These are phyloP conservation scores for Flaveria bidentis DNA, from an alignment of 129 eudicot genomes.

Conservation along the genomic window DNA sequence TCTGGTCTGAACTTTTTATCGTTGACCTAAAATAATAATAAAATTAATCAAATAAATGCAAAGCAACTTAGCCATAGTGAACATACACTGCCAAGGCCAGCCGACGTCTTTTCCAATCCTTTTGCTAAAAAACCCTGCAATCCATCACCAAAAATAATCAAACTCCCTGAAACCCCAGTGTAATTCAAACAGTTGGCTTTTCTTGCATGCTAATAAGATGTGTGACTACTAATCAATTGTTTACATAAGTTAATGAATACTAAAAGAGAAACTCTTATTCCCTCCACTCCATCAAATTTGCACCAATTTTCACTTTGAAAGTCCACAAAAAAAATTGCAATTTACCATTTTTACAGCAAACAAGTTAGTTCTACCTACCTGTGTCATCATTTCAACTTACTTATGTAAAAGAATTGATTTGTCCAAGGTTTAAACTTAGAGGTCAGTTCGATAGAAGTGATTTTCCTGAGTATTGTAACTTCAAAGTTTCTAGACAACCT, in stretches of 20 bases:
- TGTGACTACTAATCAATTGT: neutral
- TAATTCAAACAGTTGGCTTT: neutral
- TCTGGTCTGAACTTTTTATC: neutral
- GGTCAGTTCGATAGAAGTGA: neutral
- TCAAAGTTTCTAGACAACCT: neutral
- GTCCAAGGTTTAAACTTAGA: neutral
- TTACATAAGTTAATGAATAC: slow-evolving; percentile 5
- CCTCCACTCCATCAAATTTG: slow-evolving; percentile 9
- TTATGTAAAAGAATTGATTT: neutral
- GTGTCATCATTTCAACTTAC: neutral
- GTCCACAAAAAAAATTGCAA: neutral
- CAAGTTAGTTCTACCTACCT: neutral
- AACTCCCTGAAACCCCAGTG: slow-evolving; percentile 4
- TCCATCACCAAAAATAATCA: slow-evolving; percentile 30
- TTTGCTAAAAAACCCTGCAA: slow-evolving; percentile 94
- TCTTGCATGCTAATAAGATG: slow-evolving; percentile 7
- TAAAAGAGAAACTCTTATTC: neutral
- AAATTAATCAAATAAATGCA: slow-evolving; percentile 5
- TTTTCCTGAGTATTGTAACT: neutral
- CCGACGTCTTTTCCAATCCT: slow-evolving; percentile 90
- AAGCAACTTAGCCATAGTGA: slow-evolving; percentile 19
- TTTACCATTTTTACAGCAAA: slow-evolving; percentile 10
- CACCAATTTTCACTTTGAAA: neutral
- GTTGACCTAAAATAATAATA: neutral
- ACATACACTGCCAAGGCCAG: slow-evolving; percentile 99